A percentile compares a stretch with the other conserved stretches of the same genome.
Conservation (phyloP, 78 protist genomes). For the Protostelium mycophagum region DNA sequence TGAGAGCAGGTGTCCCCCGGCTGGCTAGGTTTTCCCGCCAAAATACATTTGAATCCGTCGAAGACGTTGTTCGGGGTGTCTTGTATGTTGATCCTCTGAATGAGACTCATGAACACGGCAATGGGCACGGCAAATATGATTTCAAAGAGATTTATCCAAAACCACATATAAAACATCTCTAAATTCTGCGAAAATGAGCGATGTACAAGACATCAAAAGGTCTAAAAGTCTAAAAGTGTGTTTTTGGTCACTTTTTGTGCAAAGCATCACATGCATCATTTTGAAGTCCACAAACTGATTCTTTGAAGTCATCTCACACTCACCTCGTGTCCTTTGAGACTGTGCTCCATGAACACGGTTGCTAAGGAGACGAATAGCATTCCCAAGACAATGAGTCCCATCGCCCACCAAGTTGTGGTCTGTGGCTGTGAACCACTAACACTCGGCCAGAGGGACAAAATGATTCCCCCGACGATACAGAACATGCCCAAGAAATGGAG, state of each 20-base stretch:
- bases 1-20: not conserved
- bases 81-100: not conserved
- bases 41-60: not conserved
- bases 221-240: too few relatives aligned
- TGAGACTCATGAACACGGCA: not conserved
- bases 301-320: too few relatives aligned
- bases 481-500: not conserved
- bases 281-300: too few relatives aligned
- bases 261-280: too few relatives aligned
- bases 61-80: not conserved
- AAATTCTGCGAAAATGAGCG: not conserved
- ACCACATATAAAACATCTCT: not conserved
- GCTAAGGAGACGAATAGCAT: not conserved
- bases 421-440: not conserved
- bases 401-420: not conserved
- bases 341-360: not conserved
- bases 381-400: not conserved
- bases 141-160: not conserved
- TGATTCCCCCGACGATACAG: not conserved
- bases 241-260: too few relatives aligned
- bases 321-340: not conserved
- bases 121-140: not conserved
- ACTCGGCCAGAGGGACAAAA: not conserved
- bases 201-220: too few relatives aligned
- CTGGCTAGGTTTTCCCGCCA: not conserved